Base-by-base conservation (phyloP, 148 eudicot genomes). In the Fagopyrum esculentum region DNA sequence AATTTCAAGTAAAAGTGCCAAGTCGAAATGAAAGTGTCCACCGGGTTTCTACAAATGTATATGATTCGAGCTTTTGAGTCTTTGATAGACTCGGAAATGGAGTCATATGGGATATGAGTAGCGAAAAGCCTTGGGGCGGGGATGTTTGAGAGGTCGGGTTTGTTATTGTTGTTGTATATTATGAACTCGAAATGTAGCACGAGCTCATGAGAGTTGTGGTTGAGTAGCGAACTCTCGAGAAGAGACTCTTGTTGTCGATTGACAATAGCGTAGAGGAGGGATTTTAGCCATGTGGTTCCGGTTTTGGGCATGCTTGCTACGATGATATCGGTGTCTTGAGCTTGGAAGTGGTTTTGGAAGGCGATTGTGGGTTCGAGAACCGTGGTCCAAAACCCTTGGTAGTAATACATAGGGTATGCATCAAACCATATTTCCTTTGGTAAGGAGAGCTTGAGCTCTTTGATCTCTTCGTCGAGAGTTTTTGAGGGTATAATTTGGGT, bases 301-400 rank as follows among this genome's bases (percentile, higher is more conserved):
- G 84, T 78, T 78, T 82, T 82, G 2, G 81, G 84, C 61, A 75
- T 35, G 74, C 81, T 82, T 2, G 79, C 52, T 15, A 78, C 76
- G 79, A 82, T 66, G 40, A 82, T 47, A 66, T 82, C 73, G 6
- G 60, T 55, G 16, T 76, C 56, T 17, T 76, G 74, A 55, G 84
- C 75, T 76, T 68, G 81, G 35, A 82, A 82, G n/a, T 82, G 84
- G 52, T 68, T 78, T 78, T 82, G 84, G 50, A 78, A 82, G 45
- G 81, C 71, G 13, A 78, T 68, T 6, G 77, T 76, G 51, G 77
- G 76, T 12, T 82, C 79, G 17, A 82, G 22, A 1, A 72, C 70
- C 4, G 70, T 73, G 64, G 68, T 71, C 81, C 84, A 78, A 43
- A 71, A 73, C 16, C 68, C 69, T 82, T 78, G 84, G 75, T 82